These are phyloP conservation scores for Calonectria ilicicola DNA, from an alignment of 2,329 filamentous ascomycete species.

Conservation along the genomic window DNA sequence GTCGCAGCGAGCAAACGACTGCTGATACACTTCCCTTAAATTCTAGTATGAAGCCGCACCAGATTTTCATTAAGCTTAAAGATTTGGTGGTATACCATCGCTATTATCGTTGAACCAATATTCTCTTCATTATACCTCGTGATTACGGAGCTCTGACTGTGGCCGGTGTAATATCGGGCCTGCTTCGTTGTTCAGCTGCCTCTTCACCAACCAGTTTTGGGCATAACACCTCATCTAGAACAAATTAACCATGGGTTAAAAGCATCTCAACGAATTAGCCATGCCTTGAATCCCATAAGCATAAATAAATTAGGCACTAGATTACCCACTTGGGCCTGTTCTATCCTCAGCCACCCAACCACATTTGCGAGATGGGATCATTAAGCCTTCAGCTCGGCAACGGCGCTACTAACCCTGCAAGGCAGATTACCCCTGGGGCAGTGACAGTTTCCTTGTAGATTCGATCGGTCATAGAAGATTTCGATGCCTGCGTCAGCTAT, in stretches of 20 bases:
- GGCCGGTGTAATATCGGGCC: neutral
- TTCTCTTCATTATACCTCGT: neutral
- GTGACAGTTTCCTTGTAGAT: too few species aligned
- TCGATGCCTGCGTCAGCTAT: neutral
- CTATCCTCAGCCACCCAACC: neutral
- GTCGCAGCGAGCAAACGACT: neutral
- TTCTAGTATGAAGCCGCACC: too few species aligned
- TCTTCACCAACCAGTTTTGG: neutral
- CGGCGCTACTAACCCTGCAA: neutral
- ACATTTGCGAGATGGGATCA: neutral
- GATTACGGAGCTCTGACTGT: neutral
- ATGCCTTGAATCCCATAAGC: neutral
- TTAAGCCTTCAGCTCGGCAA: neutral
- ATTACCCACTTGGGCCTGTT: neutral
- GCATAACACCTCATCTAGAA: neutral
- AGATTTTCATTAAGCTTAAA: neutral
- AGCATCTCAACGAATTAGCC: neutral
- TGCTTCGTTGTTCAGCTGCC: neutral
- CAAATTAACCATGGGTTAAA: conserved; percentile 6
- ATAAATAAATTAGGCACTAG: neutral
- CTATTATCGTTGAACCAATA: neutral
- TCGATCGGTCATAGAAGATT: too few species aligned
- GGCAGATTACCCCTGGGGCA: neutral
- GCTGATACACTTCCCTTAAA: neutral
- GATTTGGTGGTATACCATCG: neutral